Percentiles rank a stretch among this genome's conserved stretches.
phyloP scores from a whole-genome alignment of 352 stramenopile genomes.

The Peronospora destructor region DNA sequence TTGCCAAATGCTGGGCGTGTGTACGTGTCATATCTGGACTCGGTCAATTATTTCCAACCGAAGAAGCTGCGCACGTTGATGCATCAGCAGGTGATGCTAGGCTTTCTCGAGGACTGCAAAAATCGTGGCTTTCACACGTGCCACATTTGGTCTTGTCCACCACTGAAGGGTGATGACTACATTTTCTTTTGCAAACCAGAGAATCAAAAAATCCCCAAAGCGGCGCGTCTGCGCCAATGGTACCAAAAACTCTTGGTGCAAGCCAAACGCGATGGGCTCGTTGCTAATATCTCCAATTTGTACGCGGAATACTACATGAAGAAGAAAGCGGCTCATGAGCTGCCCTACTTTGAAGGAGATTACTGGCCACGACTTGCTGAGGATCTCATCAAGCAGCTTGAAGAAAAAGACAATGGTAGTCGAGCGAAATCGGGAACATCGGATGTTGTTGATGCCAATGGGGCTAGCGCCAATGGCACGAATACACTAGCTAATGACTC shows the following conservation, averaged over 20 bases:
- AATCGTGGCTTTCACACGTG: constrained; percentile 81
- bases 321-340: constrained; percentile 77
- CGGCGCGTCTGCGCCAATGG: constrained; percentile 76
- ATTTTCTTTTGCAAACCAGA: constrained; percentile 89
- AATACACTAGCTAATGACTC: constrained; percentile 20
- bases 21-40: constrained; percentile 87
- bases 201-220: constrained; percentile 88
- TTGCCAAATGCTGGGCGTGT: constrained; percentile 72
- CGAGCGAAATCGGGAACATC: constrained; percentile 22
- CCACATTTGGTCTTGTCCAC: constrained; percentile 88
- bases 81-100: constrained; percentile 86
- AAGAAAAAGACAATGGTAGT: constrained; percentile 80
- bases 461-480: constrained; percentile 4
- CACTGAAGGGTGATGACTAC: constrained; percentile 83
- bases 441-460: constrained; percentile 13
- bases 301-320: constrained; percentile 86
- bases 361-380: constrained; percentile 98
- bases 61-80: constrained; percentile 85
- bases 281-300: constrained; percentile 78
- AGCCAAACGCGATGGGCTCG: constrained; percentile 74
- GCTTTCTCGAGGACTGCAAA: constrained; percentile 83
- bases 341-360: constrained; percentile 99
- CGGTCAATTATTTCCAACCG: constrained; percentile 85
- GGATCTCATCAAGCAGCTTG: constrained; percentile 97
- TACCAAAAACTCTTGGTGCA: constrained; percentile 80